A percentile compares a stretch with the other conserved stretches of the same genome.
phyloP scores from a whole-genome alignment of 129 eudicot species.

The Kitagawia praeruptora region DNA sequence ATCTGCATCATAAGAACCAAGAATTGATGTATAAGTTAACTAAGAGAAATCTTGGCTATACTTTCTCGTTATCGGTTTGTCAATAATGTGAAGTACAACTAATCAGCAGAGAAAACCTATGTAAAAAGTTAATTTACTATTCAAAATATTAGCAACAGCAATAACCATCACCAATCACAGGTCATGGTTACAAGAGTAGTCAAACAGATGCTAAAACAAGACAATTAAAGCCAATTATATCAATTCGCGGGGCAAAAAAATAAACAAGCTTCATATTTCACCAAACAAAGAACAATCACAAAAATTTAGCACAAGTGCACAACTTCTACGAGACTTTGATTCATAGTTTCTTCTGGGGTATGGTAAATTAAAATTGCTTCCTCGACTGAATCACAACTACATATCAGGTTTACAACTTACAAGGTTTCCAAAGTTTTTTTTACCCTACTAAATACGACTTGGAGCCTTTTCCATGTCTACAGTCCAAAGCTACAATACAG shows the following conservation, averaged over 20 bases:
- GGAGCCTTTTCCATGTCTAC: neutral
- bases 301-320: neutral
- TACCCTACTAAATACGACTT: neutral
- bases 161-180: neutral
- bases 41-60: neutral
- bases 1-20: constrained; percentile 4
- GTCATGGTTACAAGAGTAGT: neutral
- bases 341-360: neutral
- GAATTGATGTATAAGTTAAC: neutral
- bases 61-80: neutral
- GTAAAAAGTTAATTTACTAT: neutral
- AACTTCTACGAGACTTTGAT: neutral
- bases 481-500: neutral
- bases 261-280: neutral
- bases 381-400: neutral
- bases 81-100: neutral
- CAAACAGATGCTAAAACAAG: neutral
- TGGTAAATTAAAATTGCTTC: neutral
- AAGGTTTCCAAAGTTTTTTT: neutral
- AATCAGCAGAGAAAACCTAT: neutral
- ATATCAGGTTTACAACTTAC: neutral
- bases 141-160: neutral
- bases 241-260: neutral
- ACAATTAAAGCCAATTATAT: neutral
- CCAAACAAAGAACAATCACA: neutral